Evolutionary conservation across 225 moss, liverwort and hornwort genomes (phyloP).

Genomic region (Bryum argenteum): DNA sequence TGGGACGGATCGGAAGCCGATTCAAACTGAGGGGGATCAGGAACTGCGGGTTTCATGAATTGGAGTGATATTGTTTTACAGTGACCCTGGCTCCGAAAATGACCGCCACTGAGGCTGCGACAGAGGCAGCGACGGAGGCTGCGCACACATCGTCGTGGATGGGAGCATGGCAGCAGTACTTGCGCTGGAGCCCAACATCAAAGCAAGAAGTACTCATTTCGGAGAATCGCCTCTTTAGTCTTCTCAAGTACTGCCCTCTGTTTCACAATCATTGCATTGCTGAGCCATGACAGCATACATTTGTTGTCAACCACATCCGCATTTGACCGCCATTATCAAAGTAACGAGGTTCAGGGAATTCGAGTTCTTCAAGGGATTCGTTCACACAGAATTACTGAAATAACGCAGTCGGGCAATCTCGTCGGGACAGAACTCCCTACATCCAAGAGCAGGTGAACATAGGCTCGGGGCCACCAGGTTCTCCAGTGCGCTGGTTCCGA

Average conservation of each 20-base stretch:
- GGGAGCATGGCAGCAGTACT: conserved; percentile 57
- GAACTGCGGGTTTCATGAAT: background rate
- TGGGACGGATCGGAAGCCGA: background rate
- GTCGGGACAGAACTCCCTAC: conserved; percentile 62
- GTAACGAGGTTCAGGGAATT: background rate
- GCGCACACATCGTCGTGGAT: conserved; percentile 43
- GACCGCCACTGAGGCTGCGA: conserved; percentile 30
- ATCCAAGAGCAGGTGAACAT: conserved; percentile 76
- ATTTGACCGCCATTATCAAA: background rate
- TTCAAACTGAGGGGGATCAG: background rate
- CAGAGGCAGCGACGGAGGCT: conserved; percentile 36
- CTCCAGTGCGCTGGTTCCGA: conserved; percentile 69
- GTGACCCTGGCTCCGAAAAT: conserved; percentile 21
- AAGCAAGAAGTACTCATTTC: conserved; percentile 65
- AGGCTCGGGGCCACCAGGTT: conserved; percentile 73
- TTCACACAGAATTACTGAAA: conserved; percentile 17
- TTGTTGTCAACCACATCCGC: background rate
- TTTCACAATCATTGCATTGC: conserved; percentile 5
- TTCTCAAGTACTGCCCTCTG: conserved; percentile 38
- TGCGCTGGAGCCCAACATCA: conserved; percentile 79
- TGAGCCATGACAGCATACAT: background rate
- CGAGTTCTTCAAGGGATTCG: conserved; percentile 8
- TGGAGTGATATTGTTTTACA: background rate
- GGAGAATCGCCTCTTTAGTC: conserved; percentile 41
- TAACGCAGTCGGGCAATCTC: conserved; percentile 17